Conservation (phyloP, 1,284 basidiomycete genomes). For the Boletus semigastroideus region DNA sequence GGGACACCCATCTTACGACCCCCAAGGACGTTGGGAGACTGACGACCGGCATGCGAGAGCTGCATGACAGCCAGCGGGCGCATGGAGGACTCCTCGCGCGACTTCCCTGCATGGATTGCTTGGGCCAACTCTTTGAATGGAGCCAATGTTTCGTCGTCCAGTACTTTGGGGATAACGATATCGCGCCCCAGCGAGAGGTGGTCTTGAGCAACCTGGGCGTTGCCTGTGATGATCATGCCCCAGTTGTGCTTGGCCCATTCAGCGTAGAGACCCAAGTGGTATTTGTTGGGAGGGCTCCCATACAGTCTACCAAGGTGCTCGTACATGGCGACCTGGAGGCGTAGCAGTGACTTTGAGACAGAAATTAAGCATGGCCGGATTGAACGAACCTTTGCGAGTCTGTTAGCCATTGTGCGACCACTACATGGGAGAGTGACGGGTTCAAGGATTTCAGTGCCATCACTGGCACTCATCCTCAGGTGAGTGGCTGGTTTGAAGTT, state of each 20-base stretch:
- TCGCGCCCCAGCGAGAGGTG: conserved; percentile 86
- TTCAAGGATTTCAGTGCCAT: conserved; percentile 37
- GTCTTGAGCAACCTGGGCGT: conserved; percentile 71
- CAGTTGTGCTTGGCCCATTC: conserved; percentile 78
- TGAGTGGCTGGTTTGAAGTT: too few relatives aligned
- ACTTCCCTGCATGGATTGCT: conserved; percentile 45
- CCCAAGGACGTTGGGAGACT: conserved; percentile 73
- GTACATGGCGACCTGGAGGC: conserved; percentile 73
- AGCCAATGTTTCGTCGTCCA: conserved; percentile 42
- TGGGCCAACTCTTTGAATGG: conserved; percentile 55
- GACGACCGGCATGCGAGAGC: conserved; percentile 84
- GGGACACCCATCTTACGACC: conserved; percentile 60
- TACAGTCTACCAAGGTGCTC: conserved; percentile 72
- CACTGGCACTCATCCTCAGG: conserved; percentile 8
- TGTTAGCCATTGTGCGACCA: conserved; percentile 41
- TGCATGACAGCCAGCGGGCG: conserved; percentile 70
- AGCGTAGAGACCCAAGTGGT: conserved; percentile 69
- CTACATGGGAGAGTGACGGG: conserved; percentile 54
- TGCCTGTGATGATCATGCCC: conserved; percentile 92
- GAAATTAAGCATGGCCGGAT: background rate
- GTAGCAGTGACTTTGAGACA: background rate
- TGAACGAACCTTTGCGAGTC: conserved; percentile 44
- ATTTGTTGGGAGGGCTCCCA: conserved; percentile 72
- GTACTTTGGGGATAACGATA: conserved; percentile 55
- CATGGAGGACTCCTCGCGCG: conserved; percentile 5